These are phyloP conservation scores for Vigna trinervia DNA, from an alignment of 306 rosid species.

Conservation along the genomic window DNA sequence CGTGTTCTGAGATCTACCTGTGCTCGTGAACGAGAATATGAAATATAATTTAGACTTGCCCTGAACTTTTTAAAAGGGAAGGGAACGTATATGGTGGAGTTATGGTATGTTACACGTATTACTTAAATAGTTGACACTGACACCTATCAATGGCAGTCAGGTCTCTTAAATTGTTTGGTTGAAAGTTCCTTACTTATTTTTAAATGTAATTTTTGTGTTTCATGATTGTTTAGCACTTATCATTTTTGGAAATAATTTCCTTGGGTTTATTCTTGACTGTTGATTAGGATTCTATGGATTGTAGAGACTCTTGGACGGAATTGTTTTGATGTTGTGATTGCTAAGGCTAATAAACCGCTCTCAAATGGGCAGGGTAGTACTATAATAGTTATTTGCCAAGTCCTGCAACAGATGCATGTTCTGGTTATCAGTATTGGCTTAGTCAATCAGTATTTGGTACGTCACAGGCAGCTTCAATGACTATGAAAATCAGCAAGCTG, in stretches of 20 bases:
- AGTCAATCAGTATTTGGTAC: too few relatives aligned
- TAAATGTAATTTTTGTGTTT: conserved; percentile 35
- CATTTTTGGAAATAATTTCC: conserved; percentile 42
- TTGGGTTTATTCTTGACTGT: conserved; percentile 41
- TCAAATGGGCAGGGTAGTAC: too few relatives aligned
- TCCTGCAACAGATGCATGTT: too few relatives aligned
- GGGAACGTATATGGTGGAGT: conserved; percentile 17
- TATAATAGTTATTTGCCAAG: too few relatives aligned
- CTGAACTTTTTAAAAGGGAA: conserved; percentile 3
- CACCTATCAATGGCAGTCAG: neutral
- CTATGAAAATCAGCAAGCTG: too few relatives aligned
- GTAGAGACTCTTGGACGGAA: conserved; percentile 81
- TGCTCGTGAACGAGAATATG: conserved; percentile 12
- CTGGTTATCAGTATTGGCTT: too few relatives aligned
- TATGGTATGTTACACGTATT: conserved; percentile 4
- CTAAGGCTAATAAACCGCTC: conserved; percentile 87
- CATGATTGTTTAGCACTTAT: conserved; percentile 23
- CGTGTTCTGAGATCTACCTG: neutral
- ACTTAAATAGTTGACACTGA: conserved; percentile 7
- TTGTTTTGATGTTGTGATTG: conserved; percentile 94
- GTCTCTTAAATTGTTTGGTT: conserved; percentile 38
- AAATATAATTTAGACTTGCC: conserved; percentile 10
- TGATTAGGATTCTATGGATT: conserved; percentile 77
- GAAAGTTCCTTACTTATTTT: conserved; percentile 19
- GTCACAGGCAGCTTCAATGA: too few relatives aligned